Evolutionary conservation across 805 yeast species (phyloP).

Genomic region (Metschnikowia gelsemii): DNA sequence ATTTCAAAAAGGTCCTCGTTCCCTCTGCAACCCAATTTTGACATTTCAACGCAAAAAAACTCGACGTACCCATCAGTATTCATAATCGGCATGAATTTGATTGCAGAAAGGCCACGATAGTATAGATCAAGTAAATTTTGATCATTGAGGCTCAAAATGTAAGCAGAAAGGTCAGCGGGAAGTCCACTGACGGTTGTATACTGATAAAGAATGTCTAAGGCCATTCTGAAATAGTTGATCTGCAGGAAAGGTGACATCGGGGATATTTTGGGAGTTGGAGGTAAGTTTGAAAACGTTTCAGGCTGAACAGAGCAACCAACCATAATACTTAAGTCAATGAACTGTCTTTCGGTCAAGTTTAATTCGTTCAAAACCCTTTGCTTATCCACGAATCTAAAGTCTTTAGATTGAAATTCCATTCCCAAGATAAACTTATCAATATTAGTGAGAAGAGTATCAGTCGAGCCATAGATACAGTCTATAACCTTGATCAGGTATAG

Average conservation of each 20-base stretch:
- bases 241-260: slow-evolving; percentile 42
- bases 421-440: slow-evolving; percentile 72
- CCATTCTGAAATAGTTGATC: slow-evolving; percentile 41
- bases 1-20: slow-evolving; percentile 3
- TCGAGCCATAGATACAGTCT: slow-evolving; percentile 81
- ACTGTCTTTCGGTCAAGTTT: slow-evolving; percentile 58
- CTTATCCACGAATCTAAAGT: slow-evolving; percentile 66
- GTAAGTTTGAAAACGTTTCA: slow-evolving; percentile 52
- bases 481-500: slow-evolving; percentile 55
- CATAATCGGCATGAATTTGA: slow-evolving; percentile 73
- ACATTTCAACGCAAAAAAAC: slow-evolving; percentile 47
- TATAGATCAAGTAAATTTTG: slow-evolving; percentile 49
- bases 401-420: slow-evolving; percentile 63
- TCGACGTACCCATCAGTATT: slow-evolving; percentile 67
- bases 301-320: slow-evolving; percentile 80
- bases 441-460: slow-evolving; percentile 66
- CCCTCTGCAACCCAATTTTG: slow-evolving; percentile 27
- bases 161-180: slow-evolving; percentile 41
- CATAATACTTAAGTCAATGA: slow-evolving; percentile 72
- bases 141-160: slow-evolving; percentile 47
- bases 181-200: slow-evolving; percentile 29
- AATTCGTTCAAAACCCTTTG: slow-evolving; percentile 58
- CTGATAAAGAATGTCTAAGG: slow-evolving; percentile 39
- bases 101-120: slow-evolving; percentile 65
- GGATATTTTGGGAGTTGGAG: slow-evolving; percentile 44